Percentiles rank a stretch among this genome's conserved stretches.
phyloP scores from a whole-genome alignment of 2,329 filamentous ascomycete species.

The Fusarium domesticum region DNA sequence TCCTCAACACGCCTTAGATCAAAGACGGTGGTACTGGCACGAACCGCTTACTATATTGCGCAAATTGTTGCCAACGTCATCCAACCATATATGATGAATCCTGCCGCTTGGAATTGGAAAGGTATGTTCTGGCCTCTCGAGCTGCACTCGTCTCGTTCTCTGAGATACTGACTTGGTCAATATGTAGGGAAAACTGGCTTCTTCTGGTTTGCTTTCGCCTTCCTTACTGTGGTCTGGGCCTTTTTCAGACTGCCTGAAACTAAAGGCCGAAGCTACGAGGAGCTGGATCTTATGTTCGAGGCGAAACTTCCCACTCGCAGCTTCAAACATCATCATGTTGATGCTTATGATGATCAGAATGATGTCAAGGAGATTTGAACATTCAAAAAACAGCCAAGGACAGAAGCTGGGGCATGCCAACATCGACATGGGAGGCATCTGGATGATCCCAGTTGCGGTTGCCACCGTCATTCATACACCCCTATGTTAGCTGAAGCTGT shows the following conservation, averaged over 20 bases:
- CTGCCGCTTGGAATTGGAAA: slow-evolving; percentile 33
- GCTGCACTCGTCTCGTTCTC: slow-evolving; percentile 31
- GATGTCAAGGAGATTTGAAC: too few relatives aligned
- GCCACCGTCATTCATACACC: too few relatives aligned
- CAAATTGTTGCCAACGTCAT: slow-evolving; percentile 24
- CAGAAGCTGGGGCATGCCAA: too few relatives aligned
- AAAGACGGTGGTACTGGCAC: slow-evolving; percentile 32
- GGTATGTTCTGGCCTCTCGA: slow-evolving; percentile 11
- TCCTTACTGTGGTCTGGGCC: slow-evolving; percentile 43
- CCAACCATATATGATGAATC: slow-evolving; percentile 35
- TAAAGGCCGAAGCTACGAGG: slow-evolving; percentile 46
- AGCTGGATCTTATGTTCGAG: slow-evolving; percentile 51
- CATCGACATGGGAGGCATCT: too few relatives aligned
- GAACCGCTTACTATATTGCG: slow-evolving; percentile 28
- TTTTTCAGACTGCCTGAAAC: slow-evolving; percentile 50
- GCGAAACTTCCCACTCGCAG: slow-evolving; percentile 36
- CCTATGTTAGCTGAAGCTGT: too few relatives aligned
- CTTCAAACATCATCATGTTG: slow-evolving; percentile 23
- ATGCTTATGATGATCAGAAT: slow-evolving; percentile 2
- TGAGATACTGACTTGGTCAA: too few relatives aligned
- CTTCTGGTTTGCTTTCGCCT: slow-evolving; percentile 35
- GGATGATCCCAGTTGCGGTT: too few relatives aligned
- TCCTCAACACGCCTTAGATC: slow-evolving; percentile 34
- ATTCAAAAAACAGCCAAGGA: too few relatives aligned
- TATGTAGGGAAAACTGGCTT: slow-evolving; percentile 33